phyloP scores from a whole-genome alignment of 2,329 filamentous ascomycete species.

The Cercospora brassicicola region DNA sequence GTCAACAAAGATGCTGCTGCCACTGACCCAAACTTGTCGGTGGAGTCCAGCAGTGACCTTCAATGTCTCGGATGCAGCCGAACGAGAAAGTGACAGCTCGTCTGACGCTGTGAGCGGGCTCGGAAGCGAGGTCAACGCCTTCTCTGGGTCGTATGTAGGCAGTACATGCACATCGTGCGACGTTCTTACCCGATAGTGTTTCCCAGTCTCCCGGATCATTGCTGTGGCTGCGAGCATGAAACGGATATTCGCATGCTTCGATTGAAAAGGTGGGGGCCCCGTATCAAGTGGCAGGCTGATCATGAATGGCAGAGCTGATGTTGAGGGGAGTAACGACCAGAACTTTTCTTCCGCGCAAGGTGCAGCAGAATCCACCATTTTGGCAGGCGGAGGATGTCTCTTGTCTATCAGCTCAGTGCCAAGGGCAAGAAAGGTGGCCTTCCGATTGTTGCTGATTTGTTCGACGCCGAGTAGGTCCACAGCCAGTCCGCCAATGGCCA shows the following conservation, averaged over 20 bases:
- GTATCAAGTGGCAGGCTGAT: slow-evolving; percentile 56
- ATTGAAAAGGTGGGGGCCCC: slow-evolving; percentile 56
- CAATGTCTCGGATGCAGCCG: slow-evolving; percentile 46
- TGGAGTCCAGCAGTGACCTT: slow-evolving; percentile 55
- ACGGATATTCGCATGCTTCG: slow-evolving; percentile 53
- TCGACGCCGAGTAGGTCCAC: slow-evolving; percentile 56
- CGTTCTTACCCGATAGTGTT: slow-evolving; percentile 52
- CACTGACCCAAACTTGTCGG: slow-evolving; percentile 60
- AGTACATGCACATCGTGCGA: slow-evolving; percentile 54
- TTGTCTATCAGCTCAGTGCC: slow-evolving; percentile 54
- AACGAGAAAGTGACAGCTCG: slow-evolving; percentile 46
- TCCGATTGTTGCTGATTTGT: slow-evolving; percentile 49
- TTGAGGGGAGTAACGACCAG: slow-evolving; percentile 53
- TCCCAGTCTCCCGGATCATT: slow-evolving; percentile 50
- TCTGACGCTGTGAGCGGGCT: slow-evolving; percentile 54
- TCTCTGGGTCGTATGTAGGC: slow-evolving; percentile 58
- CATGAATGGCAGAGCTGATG: slow-evolving; percentile 52
- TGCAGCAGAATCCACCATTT: slow-evolving; percentile 50
- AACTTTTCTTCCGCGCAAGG: slow-evolving; percentile 43
- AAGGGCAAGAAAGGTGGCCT: slow-evolving; percentile 53
- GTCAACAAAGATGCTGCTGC: slow-evolving; percentile 56
- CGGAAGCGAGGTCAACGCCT: slow-evolving; percentile 55
- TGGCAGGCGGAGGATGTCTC: slow-evolving; percentile 52
- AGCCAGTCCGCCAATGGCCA: slow-evolving; percentile 52
- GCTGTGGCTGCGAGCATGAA: slow-evolving; percentile 53